Percentiles rank a stretch among this genome's conserved stretches.
These are phyloP conservation scores for Fraxinus americana DNA, from an alignment of 257 asterid species.

Conservation along the genomic window DNA sequence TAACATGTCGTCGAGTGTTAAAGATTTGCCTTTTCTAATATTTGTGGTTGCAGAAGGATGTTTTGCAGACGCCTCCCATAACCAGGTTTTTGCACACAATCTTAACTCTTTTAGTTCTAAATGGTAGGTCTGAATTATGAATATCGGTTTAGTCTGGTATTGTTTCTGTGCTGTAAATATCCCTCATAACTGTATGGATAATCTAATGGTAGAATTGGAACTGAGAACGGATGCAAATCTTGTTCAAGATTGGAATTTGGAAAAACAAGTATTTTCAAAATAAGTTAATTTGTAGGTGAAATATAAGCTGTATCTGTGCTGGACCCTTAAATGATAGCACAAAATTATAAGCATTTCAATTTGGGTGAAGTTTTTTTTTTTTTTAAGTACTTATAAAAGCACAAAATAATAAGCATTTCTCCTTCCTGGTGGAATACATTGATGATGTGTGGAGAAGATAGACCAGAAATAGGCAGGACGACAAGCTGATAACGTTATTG, in stretches of 20 bases:
- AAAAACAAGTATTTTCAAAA: background rate
- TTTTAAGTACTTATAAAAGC: background rate
- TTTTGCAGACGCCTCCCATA: conserved; percentile 55
- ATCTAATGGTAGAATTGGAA: conserved; percentile 5
- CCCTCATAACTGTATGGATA: background rate
- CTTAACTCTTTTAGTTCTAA: background rate
- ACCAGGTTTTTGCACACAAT: conserved; percentile 56
- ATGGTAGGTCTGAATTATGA: background rate
- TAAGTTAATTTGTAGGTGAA: background rate
- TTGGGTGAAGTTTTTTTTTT: too few species aligned
- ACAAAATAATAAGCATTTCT: background rate
- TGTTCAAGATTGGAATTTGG: background rate
- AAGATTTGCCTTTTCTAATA: background rate
- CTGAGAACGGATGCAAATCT: background rate
- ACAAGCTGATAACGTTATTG: background rate
- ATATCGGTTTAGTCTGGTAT: background rate
- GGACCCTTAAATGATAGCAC: conserved; percentile 1
- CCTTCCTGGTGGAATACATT: background rate
- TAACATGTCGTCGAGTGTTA: background rate
- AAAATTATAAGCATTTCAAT: too few species aligned
- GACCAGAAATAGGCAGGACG: background rate
- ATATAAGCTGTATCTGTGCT: background rate
- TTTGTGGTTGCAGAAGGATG: conserved; percentile 73
- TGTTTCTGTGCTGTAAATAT: background rate
- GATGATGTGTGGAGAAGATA: background rate